phyloP scores from a whole-genome alignment of 2,329 filamentous ascomycete genomes.

The Coniochaeta sp. region DNA sequence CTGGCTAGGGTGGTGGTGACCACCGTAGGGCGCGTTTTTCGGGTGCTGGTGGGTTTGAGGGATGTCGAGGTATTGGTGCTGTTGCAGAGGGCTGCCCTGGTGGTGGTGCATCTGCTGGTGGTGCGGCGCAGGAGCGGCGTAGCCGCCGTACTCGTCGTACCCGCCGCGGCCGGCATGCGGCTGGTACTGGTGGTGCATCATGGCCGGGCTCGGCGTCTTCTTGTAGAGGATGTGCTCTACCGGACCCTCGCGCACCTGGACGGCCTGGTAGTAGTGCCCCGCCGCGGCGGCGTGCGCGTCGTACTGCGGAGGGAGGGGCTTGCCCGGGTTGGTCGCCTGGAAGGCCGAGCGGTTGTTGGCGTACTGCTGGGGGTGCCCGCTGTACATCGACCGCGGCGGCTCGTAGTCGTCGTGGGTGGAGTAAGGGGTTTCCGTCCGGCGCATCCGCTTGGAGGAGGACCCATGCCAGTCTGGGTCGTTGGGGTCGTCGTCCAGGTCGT shows the following conservation, averaged over 20 bases:
- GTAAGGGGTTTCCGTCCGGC: background rate
- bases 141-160: background rate
- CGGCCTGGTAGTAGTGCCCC: constrained; percentile 29
- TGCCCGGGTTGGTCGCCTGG: constrained; percentile 26
- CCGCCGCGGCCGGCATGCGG: background rate
- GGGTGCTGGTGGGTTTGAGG: background rate
- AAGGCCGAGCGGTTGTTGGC: constrained; percentile 23
- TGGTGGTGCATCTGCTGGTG: background rate
- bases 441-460: background rate
- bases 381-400: constrained; percentile 6
- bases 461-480: constrained; percentile 9
- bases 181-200: background rate
- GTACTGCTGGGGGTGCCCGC: background rate
- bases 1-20: constrained; percentile 11
- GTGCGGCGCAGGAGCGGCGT: constrained; percentile 1
- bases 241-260: constrained; percentile 15
- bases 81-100: constrained; percentile 1
- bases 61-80: too few relatives aligned
- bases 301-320: constrained; percentile 31
- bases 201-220: constrained; percentile 24
- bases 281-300: constrained; percentile 18
- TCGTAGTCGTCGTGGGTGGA: constrained; percentile 19
- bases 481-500: constrained; percentile 20
- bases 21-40: constrained; percentile 6
- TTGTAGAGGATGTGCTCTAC: constrained; percentile 24